These are phyloP conservation scores for Suillus paluster DNA, from an alignment of 768 basidiomycete genomes.

Conservation along the genomic window DNA sequence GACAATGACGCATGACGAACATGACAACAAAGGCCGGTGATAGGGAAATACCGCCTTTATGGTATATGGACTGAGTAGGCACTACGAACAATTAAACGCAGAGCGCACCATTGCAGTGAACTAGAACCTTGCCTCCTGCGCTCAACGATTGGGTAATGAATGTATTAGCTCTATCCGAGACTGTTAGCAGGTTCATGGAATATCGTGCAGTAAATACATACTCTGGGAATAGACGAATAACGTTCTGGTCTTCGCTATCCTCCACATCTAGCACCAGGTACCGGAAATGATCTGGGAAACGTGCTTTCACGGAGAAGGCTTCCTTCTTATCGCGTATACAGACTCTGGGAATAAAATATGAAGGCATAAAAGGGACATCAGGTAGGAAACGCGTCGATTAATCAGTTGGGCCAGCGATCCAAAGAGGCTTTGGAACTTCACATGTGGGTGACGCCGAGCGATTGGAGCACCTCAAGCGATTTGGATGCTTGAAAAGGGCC, in stretches of 20 bases:
- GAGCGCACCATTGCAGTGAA: slow-evolving; percentile 83
- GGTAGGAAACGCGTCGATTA: slow-evolving; percentile 18
- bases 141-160: slow-evolving; percentile 72
- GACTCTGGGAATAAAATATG: slow-evolving; percentile 52
- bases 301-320: slow-evolving; percentile 85
- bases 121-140: slow-evolving; percentile 74
- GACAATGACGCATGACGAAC: slow-evolving; percentile 89
- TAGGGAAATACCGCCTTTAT: slow-evolving; percentile 80
- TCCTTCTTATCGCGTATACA: slow-evolving; percentile 91
- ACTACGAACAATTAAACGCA: background rate
- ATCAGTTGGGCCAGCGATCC: slow-evolving; percentile 9
- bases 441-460: slow-evolving; percentile 84
- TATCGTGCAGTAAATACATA: slow-evolving; percentile 38
- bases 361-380: background rate
- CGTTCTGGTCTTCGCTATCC: slow-evolving; percentile 93
- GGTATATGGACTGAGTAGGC: background rate
- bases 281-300: slow-evolving; percentile 77
- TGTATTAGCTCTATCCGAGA: slow-evolving; percentile 60
- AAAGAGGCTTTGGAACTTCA: slow-evolving; percentile 32
- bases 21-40: slow-evolving; percentile 91
- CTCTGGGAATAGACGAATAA: slow-evolving; percentile 90
- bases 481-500: slow-evolving; percentile 92
- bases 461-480: slow-evolving; percentile 67
- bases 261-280: slow-evolving; percentile 87
- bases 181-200: slow-evolving; percentile 5